Evolutionary conservation across 768 basidiomycete species (phyloP), one percentile per base, ranked within the genome.

Genomic region (Psilocybe tampanensis): DNA sequence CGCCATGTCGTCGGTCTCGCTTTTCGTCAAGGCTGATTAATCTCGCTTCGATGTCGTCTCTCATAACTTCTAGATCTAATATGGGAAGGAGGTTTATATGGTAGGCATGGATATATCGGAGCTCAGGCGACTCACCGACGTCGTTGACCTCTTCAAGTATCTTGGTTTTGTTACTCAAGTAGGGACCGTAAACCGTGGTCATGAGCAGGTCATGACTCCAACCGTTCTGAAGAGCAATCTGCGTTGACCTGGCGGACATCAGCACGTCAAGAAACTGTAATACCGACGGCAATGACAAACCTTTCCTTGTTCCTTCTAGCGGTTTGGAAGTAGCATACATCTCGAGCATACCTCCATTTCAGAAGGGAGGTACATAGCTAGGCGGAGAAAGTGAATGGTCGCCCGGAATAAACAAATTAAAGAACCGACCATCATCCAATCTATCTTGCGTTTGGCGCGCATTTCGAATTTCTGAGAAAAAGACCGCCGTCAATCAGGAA

Each of bases 141-240:
- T 60, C 43, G 0, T 54, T 61, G 15, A 86, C 64, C 1, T 32
- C 7, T 56, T 86, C 81, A 2, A 82, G 45, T 13, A 75, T 61
- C 4, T 58, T 69, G 22, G 57, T 74, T 65, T 78, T 81, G 34
- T 67, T 62, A 1, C 70, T 60, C 51, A 74, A 70, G 19, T 84
- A 65, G 6, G 64, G 42, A 2, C 75, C 74, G 63, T 76, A 86
- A 2, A 74, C 57, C 2, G 70, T 71, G 3, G 70, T 69, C 32
- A 80, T 29, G 21, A 88, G 66, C 58, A 84, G 77, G 22, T 58
- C 61, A 13, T 68, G 61, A 1, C 71, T 56, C 75, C 81, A 86
- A 6, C 82, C 83, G 58, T 78, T 64, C 3, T 44, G n/a, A 0
- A 44, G 12, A 0, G 81, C 80, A 23, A 77, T 60, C 0, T 0